Base-by-base conservation (phyloP, 164 flowering plant genomes). In the Annona cherimola region DNA sequence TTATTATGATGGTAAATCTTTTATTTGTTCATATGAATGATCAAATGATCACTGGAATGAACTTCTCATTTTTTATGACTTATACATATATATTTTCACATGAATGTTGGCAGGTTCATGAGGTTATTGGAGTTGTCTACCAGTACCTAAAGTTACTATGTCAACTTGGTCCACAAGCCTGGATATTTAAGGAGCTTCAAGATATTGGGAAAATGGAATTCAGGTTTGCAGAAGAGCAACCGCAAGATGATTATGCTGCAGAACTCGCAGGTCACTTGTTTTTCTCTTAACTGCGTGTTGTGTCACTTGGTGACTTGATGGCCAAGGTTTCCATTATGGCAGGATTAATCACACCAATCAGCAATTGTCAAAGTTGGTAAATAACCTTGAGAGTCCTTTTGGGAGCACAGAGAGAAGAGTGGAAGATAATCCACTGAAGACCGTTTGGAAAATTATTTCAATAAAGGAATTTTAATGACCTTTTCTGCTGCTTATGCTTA, bases 161-260 rank as follows among this genome's bases (percentile, higher is more conserved):
- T 35, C 80, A 89, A 78, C 79, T 76, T 73, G 81, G 86, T 76
- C 97, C 97, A 26, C 89, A 90, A 77, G 83, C 86, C 77, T 93
- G 97, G 98, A 89, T 95, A 74, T 95, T 86, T 77, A 86, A 86
- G 85, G 99, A 95, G 81, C 94, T 95, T 45, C 94, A 90, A 79
- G 95, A 93, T 79, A 95, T 95, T 74, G 97, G 89, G 2, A 87
- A 86, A 76, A 89, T 95, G 96, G 99, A 91, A 62, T 95, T 95
- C 70, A 86, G 86, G 73, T 95, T 89, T 83, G 90, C 87, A 26
- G 98, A 95, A 79, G 96, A 95, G 82, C 92, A 95, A 73, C 91
- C 96, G 59, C 97, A 86, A 79, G 99, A 95, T 88, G 99, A 95
- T 78, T 95, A 95, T 85, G 99, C 99, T 74, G 85, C 92, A 66